Percentiles rank a stretch among this genome's conserved stretches.
phyloP scores from a whole-genome alignment of 345 rosid species.

The Dovyalis caffra region DNA sequence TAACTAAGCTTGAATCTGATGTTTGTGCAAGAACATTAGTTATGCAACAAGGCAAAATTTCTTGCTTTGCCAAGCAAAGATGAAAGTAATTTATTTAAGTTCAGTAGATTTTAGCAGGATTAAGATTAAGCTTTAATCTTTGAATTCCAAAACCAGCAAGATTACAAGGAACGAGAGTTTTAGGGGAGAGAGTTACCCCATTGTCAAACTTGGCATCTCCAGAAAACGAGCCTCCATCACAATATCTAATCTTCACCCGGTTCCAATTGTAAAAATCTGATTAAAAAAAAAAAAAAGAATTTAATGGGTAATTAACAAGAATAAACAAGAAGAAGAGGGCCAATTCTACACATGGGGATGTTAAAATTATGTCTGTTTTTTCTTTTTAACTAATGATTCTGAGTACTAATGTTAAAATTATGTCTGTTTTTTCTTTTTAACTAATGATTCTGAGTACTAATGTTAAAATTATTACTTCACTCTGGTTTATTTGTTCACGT shows the following conservation, averaged over 20 bases:
- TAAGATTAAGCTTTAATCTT: background rate
- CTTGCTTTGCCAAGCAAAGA: background rate
- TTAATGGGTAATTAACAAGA: background rate
- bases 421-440: too few relatives aligned
- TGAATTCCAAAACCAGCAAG: background rate
- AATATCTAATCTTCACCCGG: conserved; percentile 85
- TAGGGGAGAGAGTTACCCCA: conserved; percentile 50
- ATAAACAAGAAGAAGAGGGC: background rate
- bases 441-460: too few relatives aligned
- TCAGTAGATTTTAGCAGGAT: background rate
- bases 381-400: too few relatives aligned
- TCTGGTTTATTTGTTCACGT: too few relatives aligned
- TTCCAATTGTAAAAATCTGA: conserved; percentile 99
- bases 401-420: too few relatives aligned
- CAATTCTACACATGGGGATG: too few relatives aligned
- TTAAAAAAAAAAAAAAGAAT: background rate
- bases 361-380: too few relatives aligned
- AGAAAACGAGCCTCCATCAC: conserved; percentile 94
- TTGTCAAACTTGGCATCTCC: conserved; percentile 63
- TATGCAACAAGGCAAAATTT: background rate
- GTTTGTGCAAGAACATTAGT: background rate
- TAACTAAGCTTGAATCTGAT: background rate
- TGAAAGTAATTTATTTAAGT: background rate
- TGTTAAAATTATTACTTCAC: too few relatives aligned
- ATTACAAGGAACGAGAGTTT: background rate